Evolutionary conservation across 345 rosid species (phyloP), one percentile per base, ranked within the genome.

Genomic region (Cardiospermum halicacabum): DNA sequence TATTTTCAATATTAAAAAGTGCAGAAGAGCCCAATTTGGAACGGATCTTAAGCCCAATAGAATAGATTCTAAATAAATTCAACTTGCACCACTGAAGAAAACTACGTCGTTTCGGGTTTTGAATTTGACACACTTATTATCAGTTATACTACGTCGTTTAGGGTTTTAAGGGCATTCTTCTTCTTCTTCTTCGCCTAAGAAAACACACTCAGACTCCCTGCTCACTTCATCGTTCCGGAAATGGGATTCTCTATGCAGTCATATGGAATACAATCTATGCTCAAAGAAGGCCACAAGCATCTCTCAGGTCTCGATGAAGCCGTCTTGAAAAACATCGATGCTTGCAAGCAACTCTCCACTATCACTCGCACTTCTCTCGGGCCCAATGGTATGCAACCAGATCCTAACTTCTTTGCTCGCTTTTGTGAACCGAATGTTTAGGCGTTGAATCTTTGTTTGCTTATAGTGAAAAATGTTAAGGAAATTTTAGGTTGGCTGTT

Each of bases 311-410:
- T 89, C 24, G 97, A 87, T 66, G 99, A 95, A 71, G 99, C 98
- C 1, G 98, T 95, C 50, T 45, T 95, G 7, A 95, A 95, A 71
- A 91, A 95, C 82, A 95, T 95, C 65, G 98, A 86, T 67, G 99
- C 99, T 49, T 95, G 98, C 86, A 95, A 91, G 75, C 91, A 91
- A 75, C 94, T 95, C 68, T 89, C 99, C 58, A 68, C 77, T 50
- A 95, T 91, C 67, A 95, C 98, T n/a, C 98, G 96, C 78, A 91
- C 98, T 11, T 95, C 99, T 34, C 92, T 91, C 34, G 98, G 99
- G 30, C 99, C 99, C 56, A 88, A 89, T 59, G 99, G 99, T 91
- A 72, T 18, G 5, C 5, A 5, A 5, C 39, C 3, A 34, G 58
- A 53, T 39, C 27, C 1, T 3, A 2, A 3, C 12, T 7, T 64